Conservation (phyloP, 352 stramenopile genomes). For the Phytophthora aleatoria region DNA sequence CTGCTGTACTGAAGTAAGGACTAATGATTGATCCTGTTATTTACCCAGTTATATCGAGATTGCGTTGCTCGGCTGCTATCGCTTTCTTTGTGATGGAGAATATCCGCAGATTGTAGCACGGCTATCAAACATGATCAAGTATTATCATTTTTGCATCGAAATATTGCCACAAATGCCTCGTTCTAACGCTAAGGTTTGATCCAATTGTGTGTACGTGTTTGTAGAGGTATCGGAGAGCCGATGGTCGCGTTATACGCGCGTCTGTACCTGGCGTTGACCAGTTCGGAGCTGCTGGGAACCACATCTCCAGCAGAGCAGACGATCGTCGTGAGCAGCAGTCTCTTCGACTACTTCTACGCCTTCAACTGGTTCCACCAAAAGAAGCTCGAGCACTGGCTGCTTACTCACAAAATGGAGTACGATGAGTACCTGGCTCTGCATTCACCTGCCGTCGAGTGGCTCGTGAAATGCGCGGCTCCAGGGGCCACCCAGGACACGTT, state of each 20-base stretch:
- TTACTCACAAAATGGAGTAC: conserved; percentile 56
- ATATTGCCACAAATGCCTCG: conserved; percentile 9
- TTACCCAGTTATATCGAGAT: conserved; percentile 83
- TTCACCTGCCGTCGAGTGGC: conserved; percentile 87
- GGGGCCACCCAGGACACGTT: conserved; percentile 54
- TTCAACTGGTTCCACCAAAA: conserved; percentile 74
- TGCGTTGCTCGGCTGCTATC: conserved; percentile 87
- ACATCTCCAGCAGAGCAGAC: conserved; percentile 45
- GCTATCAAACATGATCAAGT: conserved; percentile 90
- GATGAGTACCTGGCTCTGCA: conserved; percentile 79
- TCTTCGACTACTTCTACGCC: conserved; percentile 91
- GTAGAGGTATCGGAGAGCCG: conserved; percentile 85
- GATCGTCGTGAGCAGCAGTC: conserved; percentile 60
- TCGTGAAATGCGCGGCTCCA: conserved; percentile 73
- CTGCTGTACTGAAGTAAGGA: neutral
- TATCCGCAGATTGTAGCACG: conserved; percentile 85
- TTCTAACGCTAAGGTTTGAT: conserved; percentile 12
- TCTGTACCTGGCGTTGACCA: conserved; percentile 80
- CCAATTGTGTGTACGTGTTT: conserved; percentile 9
- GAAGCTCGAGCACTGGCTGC: conserved; percentile 58
- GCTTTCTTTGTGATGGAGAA: conserved; percentile 90
- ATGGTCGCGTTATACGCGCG: conserved; percentile 89
- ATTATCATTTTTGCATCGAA: conserved; percentile 20
- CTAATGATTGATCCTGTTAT: conserved; percentile 1
- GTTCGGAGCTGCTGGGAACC: conserved; percentile 55